Conservation (phyloP, 306 rosid genomes). For the Calophaca sinica region DNA sequence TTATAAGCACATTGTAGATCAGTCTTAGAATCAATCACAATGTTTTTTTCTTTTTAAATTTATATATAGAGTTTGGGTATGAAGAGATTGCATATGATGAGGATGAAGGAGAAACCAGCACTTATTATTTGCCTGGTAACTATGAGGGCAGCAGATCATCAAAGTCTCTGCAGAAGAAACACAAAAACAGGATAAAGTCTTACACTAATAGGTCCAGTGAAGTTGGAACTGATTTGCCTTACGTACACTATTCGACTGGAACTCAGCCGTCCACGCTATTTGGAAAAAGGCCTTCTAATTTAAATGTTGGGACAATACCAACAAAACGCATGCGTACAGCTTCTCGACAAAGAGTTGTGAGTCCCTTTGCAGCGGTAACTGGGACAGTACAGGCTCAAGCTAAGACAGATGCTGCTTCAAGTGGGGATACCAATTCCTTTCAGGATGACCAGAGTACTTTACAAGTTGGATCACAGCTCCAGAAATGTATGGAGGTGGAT, state of each 20-base stretch:
- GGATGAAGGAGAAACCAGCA: conserved; percentile 82
- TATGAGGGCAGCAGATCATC: conserved; percentile 68
- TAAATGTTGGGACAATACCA: conserved; percentile 80
- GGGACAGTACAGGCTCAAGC: conserved; percentile 70
- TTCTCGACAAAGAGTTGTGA: conserved; percentile 83
- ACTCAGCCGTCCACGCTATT: conserved; percentile 63
- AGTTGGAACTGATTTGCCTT: conserved; percentile 72
- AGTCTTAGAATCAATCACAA: conserved; percentile 42
- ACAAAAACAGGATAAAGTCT: conserved; percentile 58
- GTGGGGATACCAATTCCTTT: conserved; percentile 97
- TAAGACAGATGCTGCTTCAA: conserved; percentile 97
- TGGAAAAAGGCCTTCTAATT: conserved; percentile 82
- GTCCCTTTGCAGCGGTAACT: conserved; percentile 71
- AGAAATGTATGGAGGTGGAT: conserved; percentile 91
- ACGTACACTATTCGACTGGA: conserved; percentile 63
- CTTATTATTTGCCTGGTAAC: conserved; percentile 66
- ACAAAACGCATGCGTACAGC: conserved; percentile 93
- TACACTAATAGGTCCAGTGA: conserved; percentile 65
- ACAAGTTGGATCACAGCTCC: conserved; percentile 79
- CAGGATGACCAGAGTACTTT: conserved; percentile 95
- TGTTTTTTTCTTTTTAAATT: conserved; percentile 23
- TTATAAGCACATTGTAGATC: conserved; percentile 39
- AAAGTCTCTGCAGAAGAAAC: conserved; percentile 67
- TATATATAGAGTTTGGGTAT: conserved; percentile 59
- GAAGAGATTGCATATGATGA: conserved; percentile 77